These are phyloP conservation scores for Pestalotiopsis sp. DNA, from an alignment of 2,329 filamentous ascomycete species.

Conservation along the genomic window DNA sequence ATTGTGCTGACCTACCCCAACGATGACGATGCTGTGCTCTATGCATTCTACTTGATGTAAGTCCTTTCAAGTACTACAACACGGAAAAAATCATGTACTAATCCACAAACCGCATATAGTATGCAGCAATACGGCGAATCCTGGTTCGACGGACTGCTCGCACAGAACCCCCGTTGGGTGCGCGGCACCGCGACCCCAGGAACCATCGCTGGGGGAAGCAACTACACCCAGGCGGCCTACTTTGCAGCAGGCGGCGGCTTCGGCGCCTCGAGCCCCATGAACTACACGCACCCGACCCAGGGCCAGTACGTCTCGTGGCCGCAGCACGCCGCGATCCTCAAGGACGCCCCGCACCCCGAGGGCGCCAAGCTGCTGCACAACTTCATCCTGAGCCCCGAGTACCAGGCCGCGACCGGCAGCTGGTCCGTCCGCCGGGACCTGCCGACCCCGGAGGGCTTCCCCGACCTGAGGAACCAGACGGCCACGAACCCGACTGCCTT, in stretches of 20 bases:
- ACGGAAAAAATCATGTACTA: neutral
- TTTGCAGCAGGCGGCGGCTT: slow-evolving; percentile 30
- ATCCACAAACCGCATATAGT: slow-evolving; percentile 19
- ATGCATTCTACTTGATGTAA: slow-evolving; percentile 51
- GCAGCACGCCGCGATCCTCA: slow-evolving; percentile 50
- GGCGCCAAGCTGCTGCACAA: slow-evolving; percentile 52
- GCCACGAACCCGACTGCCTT: slow-evolving; percentile 35
- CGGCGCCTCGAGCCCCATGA: slow-evolving; percentile 24
- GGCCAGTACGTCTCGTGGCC: slow-evolving; percentile 50
- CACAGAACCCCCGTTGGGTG: slow-evolving; percentile 55
- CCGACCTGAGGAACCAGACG: slow-evolving; percentile 30
- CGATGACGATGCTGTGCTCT: slow-evolving; percentile 59
- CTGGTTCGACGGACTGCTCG: slow-evolving; percentile 50
- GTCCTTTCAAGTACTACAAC: slow-evolving; percentile 14
- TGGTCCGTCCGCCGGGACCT: slow-evolving; percentile 35
- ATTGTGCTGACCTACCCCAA: slow-evolving; percentile 59
- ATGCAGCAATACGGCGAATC: slow-evolving; percentile 41
- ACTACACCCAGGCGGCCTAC: slow-evolving; percentile 33
- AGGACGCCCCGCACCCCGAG: slow-evolving; percentile 50
- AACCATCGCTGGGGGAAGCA: slow-evolving; percentile 32
- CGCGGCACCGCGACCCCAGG: slow-evolving; percentile 49
- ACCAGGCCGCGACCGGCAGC: slow-evolving; percentile 31
- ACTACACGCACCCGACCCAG: slow-evolving; percentile 33
- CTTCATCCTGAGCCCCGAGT: slow-evolving; percentile 46
- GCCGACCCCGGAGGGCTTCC: slow-evolving; percentile 25